phyloP scores from a whole-genome alignment of 495 filamentous ascomycete species.

The Aspergillus sparsus region DNA sequence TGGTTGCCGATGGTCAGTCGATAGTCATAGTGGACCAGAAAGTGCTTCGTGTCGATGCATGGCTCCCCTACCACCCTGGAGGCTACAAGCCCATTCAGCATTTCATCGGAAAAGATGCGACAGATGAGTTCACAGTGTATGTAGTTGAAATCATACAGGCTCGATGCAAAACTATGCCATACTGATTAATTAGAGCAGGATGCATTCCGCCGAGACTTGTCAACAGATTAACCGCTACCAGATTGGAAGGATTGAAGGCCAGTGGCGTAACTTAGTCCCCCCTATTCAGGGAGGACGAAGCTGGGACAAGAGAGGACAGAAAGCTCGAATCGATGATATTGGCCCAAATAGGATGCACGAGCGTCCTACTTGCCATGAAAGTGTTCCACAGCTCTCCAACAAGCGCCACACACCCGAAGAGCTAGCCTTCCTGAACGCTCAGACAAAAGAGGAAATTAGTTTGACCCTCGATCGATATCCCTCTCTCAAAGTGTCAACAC shows the following conservation, averaged over 20 bases:
- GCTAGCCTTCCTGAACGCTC: slow-evolving; percentile 68
- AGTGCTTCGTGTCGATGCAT: slow-evolving; percentile 85
- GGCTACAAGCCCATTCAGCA: slow-evolving; percentile 90
- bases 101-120: slow-evolving; percentile 95
- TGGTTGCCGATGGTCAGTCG: slow-evolving; percentile 82
- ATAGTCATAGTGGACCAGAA: slow-evolving; percentile 79
- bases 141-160: slow-evolving; percentile 33
- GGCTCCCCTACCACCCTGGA: slow-evolving; percentile 86
- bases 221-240: slow-evolving; percentile 77
- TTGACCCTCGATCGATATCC: slow-evolving; percentile 82
- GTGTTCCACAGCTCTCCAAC: slow-evolving; percentile 44
- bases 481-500: slow-evolving; percentile 67
- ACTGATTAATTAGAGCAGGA: slow-evolving; percentile 43
- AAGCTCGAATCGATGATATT: slow-evolving; percentile 59
- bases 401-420: slow-evolving; percentile 34
- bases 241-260: slow-evolving; percentile 79
- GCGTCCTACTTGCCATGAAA: slow-evolving; percentile 23
- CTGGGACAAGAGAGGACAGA: too few relatives aligned
- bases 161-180: not conserved
- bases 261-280: slow-evolving; percentile 88
- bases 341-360: slow-evolving; percentile 52
- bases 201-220: slow-evolving; percentile 80
- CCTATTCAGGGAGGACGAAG: slow-evolving; percentile 72
- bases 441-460: slow-evolving; percentile 73
- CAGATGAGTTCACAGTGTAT: slow-evolving; percentile 90